Conservation (phyloP, 768 basidiomycete species). For the Mycena venus region DNA sequence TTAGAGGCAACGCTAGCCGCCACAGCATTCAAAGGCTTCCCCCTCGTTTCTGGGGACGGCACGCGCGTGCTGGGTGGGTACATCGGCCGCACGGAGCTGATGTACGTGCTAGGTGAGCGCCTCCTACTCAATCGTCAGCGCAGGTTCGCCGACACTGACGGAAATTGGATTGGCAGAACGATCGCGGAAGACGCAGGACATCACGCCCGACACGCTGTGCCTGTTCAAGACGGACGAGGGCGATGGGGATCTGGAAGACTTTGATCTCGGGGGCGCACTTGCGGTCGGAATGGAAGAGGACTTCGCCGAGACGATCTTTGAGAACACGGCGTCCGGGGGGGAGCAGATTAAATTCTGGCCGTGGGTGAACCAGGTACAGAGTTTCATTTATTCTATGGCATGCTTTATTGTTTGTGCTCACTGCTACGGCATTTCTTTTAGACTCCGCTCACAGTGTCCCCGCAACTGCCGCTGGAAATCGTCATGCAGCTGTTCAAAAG, state of each 20-base stretch:
- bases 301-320: slow-evolving; percentile 73
- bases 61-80: slow-evolving; percentile 82
- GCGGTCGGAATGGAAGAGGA: slow-evolving; percentile 78
- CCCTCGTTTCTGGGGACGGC: slow-evolving; percentile 79
- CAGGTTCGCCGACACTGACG: slow-evolving; percentile 4
- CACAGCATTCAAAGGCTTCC: slow-evolving; percentile 91
- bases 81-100: slow-evolving; percentile 88
- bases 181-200: slow-evolving; percentile 72
- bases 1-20: slow-evolving; percentile 79
- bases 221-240: slow-evolving; percentile 67
- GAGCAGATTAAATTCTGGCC: slow-evolving; percentile 78
- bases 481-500: slow-evolving; percentile 98
- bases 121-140: background rate
- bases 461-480: slow-evolving; percentile 93
- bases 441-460: slow-evolving; percentile 95
- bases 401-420: slow-evolving; percentile 3
- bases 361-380: slow-evolving; percentile 92
- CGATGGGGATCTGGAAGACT: slow-evolving; percentile 66
- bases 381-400: slow-evolving; percentile 1
- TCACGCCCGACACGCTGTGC: slow-evolving; percentile 77
- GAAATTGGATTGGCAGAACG: slow-evolving; percentile 65
- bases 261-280: slow-evolving; percentile 61
- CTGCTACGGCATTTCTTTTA: slow-evolving; percentile 46
- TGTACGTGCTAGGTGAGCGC: slow-evolving; percentile 83
- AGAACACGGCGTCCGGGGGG: slow-evolving; percentile 67